These are phyloP conservation scores for Hymenoscyphus salicellus DNA, from an alignment of 2,329 filamentous ascomycete genomes.

Conservation along the genomic window DNA sequence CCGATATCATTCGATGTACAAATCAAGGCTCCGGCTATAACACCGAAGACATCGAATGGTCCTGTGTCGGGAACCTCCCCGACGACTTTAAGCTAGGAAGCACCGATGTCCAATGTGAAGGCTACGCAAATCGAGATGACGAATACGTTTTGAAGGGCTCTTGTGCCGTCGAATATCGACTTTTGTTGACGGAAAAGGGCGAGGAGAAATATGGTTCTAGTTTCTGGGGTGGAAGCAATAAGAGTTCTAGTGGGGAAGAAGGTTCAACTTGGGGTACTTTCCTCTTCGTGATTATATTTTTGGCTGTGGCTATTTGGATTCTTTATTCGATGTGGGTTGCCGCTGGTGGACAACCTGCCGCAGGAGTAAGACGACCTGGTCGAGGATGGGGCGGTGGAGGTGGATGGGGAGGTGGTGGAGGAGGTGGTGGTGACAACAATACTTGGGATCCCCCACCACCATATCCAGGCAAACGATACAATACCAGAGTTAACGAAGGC, in stretches of 20 bases:
- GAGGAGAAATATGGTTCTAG: slow-evolving; percentile 60
- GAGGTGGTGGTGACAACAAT: slow-evolving; percentile 33
- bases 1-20: slow-evolving; percentile 84
- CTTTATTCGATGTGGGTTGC: slow-evolving; percentile 50
- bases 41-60: slow-evolving; percentile 83
- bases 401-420: slow-evolving; percentile 42
- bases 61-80: slow-evolving; percentile 66
- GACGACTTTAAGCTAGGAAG: slow-evolving; percentile 67
- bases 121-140: slow-evolving; percentile 74
- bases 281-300: slow-evolving; percentile 62
- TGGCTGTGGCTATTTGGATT: slow-evolving; percentile 59
- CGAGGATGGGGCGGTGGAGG: slow-evolving; percentile 41
- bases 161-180: slow-evolving; percentile 85
- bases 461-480: slow-evolving; percentile 31
- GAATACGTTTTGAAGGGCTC: slow-evolving; percentile 85
- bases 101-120: slow-evolving; percentile 91
- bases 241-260: slow-evolving; percentile 19
- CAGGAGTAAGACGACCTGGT: slow-evolving; percentile 33
- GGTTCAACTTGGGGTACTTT: slow-evolving; percentile 39
- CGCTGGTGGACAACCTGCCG: slow-evolving; percentile 7
- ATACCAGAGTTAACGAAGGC: slow-evolving; percentile 38
- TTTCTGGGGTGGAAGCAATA: slow-evolving; percentile 22
- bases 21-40: slow-evolving; percentile 82
- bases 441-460: slow-evolving; percentile 34
- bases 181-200: slow-evolving; percentile 74